A percentile compares a stretch with the other conserved stretches of the same genome.
Conservation (phyloP, 2,329 filamentous ascomycete genomes). For the Arthrobotrys iridis region DNA sequence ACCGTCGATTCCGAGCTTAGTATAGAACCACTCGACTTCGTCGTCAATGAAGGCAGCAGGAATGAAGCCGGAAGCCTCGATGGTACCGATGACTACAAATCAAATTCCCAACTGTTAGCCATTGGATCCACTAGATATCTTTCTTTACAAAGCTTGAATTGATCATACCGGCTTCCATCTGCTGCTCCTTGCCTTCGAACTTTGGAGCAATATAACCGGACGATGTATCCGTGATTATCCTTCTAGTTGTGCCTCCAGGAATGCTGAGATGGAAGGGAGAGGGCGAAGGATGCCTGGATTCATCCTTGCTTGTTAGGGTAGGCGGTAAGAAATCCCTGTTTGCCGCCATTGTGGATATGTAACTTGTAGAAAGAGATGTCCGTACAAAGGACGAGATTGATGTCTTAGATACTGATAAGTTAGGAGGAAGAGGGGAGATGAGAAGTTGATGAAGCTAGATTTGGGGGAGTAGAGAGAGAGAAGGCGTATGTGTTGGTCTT, state of each 20-base stretch:
- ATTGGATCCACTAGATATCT: no score
- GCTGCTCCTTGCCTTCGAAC: constrained; percentile 89
- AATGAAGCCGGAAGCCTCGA: constrained; percentile 84
- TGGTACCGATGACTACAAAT: constrained; percentile 77
- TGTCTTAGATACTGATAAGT: neutral
- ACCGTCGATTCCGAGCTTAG: constrained; percentile 91
- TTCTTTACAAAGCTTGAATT: constrained; percentile 14
- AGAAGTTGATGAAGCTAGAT: no score
- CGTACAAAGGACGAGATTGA: constrained; percentile 10
- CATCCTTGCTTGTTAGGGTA: constrained; percentile 52
- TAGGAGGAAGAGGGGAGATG: neutral
- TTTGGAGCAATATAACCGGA: constrained; percentile 94
- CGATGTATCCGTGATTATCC: constrained; percentile 84
- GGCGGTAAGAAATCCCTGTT: constrained; percentile 46
- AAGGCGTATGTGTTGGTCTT: constrained; percentile 13
- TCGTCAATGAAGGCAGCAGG: constrained; percentile 82
- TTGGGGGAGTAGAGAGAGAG: neutral
- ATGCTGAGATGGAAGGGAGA: constrained; percentile 50
- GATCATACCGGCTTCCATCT: constrained; percentile 69
- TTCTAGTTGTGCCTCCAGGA: constrained; percentile 66
- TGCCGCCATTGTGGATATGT: constrained; percentile 32
- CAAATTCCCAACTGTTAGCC: no score
- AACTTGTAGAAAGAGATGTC: constrained; percentile 1
- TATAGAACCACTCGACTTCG: constrained; percentile 96
- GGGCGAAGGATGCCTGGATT: constrained; percentile 49